These are phyloP conservation scores for Globisporangium mamillatum DNA, from an alignment of 352 stramenopile genomes.

Conservation along the genomic window DNA sequence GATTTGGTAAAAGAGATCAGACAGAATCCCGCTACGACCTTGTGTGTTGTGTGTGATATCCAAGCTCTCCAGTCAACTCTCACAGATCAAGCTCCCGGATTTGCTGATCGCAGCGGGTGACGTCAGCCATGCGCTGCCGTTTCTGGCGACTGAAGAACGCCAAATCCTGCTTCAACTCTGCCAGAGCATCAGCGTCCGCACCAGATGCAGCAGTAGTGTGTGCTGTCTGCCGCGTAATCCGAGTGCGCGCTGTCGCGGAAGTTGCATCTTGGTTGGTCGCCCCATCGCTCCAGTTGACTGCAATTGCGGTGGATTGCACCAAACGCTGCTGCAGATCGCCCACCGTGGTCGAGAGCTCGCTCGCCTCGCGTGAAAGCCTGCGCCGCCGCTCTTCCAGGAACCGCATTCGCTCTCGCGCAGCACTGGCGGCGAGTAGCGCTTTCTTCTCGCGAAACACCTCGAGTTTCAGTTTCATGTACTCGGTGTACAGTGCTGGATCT, in stretches of 20 bases:
- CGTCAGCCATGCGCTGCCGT: conserved; percentile 3
- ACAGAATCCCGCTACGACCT: too few relatives aligned
- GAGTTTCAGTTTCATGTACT: conserved; percentile 1
- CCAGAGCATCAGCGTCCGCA: neutral
- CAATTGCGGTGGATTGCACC: neutral
- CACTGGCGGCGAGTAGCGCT: neutral
- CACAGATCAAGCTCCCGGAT: conserved; percentile 5
- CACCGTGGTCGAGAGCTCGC: conserved; percentile 12
- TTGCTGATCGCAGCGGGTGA: conserved; percentile 7
- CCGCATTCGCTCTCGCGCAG: neutral
- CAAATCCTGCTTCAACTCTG: neutral
- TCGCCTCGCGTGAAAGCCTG: neutral
- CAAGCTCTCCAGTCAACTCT: too few relatives aligned
- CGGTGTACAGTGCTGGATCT: neutral
- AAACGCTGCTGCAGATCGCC: neutral
- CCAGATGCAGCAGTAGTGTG: neutral
- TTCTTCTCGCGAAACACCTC: conserved; percentile 1
- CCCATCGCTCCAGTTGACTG: neutral
- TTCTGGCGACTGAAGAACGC: conserved; percentile 11
- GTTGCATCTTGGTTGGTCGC: neutral
- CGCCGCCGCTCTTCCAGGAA: conserved; percentile 7
- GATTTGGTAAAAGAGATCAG: too few relatives aligned
- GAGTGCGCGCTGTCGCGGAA: neutral
- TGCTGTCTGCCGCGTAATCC: neutral
- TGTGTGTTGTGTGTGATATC: too few relatives aligned